A percentile compares a stretch with the other conserved stretches of the same genome.
phyloP scores from a whole-genome alignment of 768 basidiomycete genomes.

The Amylocystis lapponica region DNA sequence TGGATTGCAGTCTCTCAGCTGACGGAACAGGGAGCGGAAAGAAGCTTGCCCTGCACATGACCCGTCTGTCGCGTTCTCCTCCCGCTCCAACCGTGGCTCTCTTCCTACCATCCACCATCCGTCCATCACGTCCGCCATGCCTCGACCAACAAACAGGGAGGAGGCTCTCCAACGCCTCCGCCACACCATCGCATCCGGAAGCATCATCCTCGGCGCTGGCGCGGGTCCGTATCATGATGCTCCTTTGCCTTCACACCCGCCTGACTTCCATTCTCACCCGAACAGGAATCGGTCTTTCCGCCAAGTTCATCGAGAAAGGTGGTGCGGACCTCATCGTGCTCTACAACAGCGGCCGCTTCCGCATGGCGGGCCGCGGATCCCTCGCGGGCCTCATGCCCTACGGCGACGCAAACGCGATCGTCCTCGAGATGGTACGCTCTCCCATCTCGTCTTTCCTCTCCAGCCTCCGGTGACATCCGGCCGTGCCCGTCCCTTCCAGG shows the following conservation, averaged over 20 bases:
- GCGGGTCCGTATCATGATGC: constrained; percentile 2
- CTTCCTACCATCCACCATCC: too few relatives aligned
- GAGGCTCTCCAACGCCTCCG: constrained; percentile 11
- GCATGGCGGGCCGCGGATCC: constrained; percentile 12
- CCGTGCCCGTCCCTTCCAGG: constrained; percentile 1
- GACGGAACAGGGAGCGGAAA: too few relatives aligned
- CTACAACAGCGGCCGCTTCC: constrained; percentile 15
- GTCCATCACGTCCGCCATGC: constrained; percentile 3
- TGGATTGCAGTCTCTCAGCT: too few relatives aligned
- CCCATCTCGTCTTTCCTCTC: neutral
- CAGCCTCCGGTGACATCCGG: neutral
- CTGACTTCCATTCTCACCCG: too few relatives aligned
- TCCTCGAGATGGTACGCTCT: constrained; percentile 11
- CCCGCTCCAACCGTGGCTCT: neutral
- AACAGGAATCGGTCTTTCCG: constrained; percentile 12
- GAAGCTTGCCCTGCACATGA: too few relatives aligned
- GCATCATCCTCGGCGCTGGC: constrained; percentile 11
- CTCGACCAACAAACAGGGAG: constrained; percentile 9
- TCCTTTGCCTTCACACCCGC: neutral
- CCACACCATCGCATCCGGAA: constrained; percentile 9
- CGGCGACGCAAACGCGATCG: constrained; percentile 13
- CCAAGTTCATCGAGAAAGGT: constrained; percentile 14
- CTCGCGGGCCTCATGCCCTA: constrained; percentile 15
- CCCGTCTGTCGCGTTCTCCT: too few relatives aligned
- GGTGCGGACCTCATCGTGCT: constrained; percentile 15